A percentile compares a stretch with the other conserved stretches of the same genome.
These are phyloP conservation scores for Trametes hirsuta DNA, from an alignment of 1,284 basidiomycete genomes.

Conservation along the genomic window DNA sequence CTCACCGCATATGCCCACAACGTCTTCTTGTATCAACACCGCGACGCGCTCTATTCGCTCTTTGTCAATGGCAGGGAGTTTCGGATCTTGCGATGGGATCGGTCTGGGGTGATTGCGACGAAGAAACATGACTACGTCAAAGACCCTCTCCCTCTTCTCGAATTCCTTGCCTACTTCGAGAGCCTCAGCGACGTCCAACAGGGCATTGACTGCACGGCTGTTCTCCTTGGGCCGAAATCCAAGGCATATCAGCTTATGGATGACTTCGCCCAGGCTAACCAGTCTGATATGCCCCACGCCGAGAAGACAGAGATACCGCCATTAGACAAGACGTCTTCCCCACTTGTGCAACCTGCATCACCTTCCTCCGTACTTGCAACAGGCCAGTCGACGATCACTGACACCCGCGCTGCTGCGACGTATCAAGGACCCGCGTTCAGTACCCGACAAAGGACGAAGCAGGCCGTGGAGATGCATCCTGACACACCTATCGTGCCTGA, in stretches of 20 bases:
- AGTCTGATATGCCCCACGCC: not conserved
- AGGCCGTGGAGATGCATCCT: not conserved
- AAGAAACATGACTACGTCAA: constrained; percentile 13
- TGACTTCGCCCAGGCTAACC: not conserved
- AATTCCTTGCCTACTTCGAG: constrained; percentile 16
- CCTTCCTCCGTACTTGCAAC: too few relatives aligned
- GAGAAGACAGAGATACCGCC: not conserved
- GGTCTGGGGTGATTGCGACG: constrained; percentile 20
- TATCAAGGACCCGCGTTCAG: too few relatives aligned
- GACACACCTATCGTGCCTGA: too few relatives aligned
- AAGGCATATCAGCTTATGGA: constrained; percentile 12
- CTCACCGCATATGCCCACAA: not conserved
- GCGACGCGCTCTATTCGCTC: not conserved
- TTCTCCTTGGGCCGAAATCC: not conserved
- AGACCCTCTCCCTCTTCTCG: constrained; percentile 9
- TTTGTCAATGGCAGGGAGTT: not conserved
- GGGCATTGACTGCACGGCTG: constrained; percentile 15
- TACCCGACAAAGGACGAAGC: not conserved
- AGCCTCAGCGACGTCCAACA: constrained; percentile 1
- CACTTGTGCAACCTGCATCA: too few relatives aligned
- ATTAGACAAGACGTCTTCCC: not conserved
- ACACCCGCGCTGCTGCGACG: too few relatives aligned
- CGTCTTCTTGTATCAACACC: not conserved
- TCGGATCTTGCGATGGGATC: constrained; percentile 21
- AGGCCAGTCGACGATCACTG: too few relatives aligned